phyloP scores from a whole-genome alignment of 1,284 basidiomycete species.

The Takashimella tepidaria region DNA sequence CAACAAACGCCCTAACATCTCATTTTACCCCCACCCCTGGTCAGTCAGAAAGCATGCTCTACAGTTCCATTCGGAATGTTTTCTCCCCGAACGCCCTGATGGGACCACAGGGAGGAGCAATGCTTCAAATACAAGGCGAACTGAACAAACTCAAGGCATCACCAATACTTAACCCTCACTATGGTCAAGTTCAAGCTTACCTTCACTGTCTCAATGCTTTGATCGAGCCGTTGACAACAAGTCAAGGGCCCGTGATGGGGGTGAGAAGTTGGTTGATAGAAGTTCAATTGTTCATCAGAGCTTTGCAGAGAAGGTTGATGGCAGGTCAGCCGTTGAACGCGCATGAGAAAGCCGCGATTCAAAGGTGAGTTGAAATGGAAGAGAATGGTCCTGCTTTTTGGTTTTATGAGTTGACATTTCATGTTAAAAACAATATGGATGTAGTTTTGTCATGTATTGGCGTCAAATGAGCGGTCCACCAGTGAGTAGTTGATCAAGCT shows the following conservation, averaged over 20 bases:
- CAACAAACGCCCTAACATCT: too few relatives aligned
- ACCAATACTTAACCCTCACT: slow-evolving; percentile 33
- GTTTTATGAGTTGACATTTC: too few relatives aligned
- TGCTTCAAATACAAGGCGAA: slow-evolving; percentile 17
- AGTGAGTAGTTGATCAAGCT: too few relatives aligned
- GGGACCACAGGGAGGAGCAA: neutral
- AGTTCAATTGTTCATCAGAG: slow-evolving; percentile 24
- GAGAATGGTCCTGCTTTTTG: too few relatives aligned
- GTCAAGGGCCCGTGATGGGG: slow-evolving; percentile 17
- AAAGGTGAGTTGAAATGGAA: too few relatives aligned
- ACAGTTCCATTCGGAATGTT: neutral
- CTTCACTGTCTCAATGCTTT: slow-evolving; percentile 31
- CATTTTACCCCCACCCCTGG: too few relatives aligned
- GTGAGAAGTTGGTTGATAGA: slow-evolving; percentile 31
- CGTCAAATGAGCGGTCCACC: slow-evolving; percentile 22
- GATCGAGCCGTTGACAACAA: slow-evolving; percentile 25
- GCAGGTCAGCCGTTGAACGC: neutral
- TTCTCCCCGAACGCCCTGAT: neutral
- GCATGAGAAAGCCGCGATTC: slow-evolving; percentile 8
- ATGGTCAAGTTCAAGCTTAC: slow-evolving; percentile 3
- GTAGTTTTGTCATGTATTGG: slow-evolving; percentile 35
- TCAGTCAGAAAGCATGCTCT: too few relatives aligned
- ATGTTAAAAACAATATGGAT: too few relatives aligned
- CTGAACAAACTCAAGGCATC: slow-evolving; percentile 24
- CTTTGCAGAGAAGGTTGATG: slow-evolving; percentile 15